Evolutionary conservation across 2,329 filamentous ascomycete genomes (phyloP).

Genomic region (Remersonia thermophila): DNA sequence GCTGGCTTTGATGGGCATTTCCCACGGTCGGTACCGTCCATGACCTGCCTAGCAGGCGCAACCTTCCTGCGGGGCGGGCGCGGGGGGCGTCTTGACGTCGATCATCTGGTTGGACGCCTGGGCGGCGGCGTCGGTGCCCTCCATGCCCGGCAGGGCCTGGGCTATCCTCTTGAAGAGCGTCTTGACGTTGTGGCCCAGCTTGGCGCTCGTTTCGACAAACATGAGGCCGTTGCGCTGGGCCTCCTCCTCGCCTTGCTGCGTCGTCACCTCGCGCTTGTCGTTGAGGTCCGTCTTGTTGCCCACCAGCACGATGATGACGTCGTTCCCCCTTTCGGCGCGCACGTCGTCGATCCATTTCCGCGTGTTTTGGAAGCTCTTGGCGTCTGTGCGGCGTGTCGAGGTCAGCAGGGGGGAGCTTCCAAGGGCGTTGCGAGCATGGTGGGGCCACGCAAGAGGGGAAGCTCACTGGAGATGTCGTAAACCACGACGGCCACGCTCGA

Average conservation of each 20-base stretch:
- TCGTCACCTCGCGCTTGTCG: slow-evolving; percentile 95
- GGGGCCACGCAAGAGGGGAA: not conserved
- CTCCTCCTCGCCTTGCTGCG: slow-evolving; percentile 91
- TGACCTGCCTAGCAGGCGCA: slow-evolving; percentile 45
- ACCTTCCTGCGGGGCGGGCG: slow-evolving; percentile 55
- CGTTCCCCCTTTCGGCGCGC: slow-evolving; percentile 87
- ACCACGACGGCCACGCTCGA: slow-evolving; percentile 96
- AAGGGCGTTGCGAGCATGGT: no score
- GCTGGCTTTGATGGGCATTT: no score
- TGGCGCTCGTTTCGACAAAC: slow-evolving; percentile 98
- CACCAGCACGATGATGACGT: slow-evolving; percentile 96
- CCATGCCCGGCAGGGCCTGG: slow-evolving; percentile 94
- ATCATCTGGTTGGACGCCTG: slow-evolving; percentile 74
- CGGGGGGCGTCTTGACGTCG: slow-evolving; percentile 70
- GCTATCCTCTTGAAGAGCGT: slow-evolving; percentile 95
- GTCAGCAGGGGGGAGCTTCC: no score
- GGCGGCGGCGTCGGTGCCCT: slow-evolving; percentile 69
- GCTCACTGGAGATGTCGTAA: slow-evolving; percentile 85
- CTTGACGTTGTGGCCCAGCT: slow-evolving; percentile 97
- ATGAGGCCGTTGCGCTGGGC: slow-evolving; percentile 96
- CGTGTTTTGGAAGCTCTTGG: slow-evolving; percentile 96
- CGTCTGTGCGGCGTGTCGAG: slow-evolving; percentile 46
- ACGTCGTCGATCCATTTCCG: slow-evolving; percentile 99
- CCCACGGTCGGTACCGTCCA: not conserved
- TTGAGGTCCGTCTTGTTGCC: slow-evolving; percentile 99